Evolutionary conservation across 345 rosid species (phyloP), one percentile per base, ranked within the genome.

Genomic region (Carallia brachiata): DNA sequence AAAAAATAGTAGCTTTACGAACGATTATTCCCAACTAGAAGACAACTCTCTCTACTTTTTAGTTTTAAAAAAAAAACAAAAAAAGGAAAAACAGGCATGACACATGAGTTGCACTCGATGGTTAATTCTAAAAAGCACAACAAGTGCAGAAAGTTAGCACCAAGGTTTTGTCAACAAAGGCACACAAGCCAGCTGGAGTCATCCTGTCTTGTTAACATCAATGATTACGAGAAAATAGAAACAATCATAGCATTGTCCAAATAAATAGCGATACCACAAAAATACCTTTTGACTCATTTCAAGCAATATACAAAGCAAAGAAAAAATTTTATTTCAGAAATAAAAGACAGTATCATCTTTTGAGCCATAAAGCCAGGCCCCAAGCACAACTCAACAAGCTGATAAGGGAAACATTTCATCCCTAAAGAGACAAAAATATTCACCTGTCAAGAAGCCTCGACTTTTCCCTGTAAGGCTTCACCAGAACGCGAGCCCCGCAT

Each of bases 401-500:
- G 64, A 63, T n/a, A 32, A 6, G 37, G 12, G 36, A 4, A 13
- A 6, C 17, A 6, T 1, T 17, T 28, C 2, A 4, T 32, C 19
- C 39, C 23, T 5, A 28, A 6, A 1, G 16, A 12, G 1, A 52
- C 7, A 5, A 30, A 5, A 39, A 31, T 7, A 18, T 50, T 71
- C 75, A 82, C 90, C 94, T 86, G 70, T 91, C 90, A 67, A 79
- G 59, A 16, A 86, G 82, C 72, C 86, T 92, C 19, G 96, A 85
- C 77, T 89, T 96, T 72, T 96, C 99, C 78, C 91, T 76, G 70
- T 96, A 96, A 36, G 97, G 99, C 76, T 92, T 96, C 82, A 96
- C 99, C 12, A 96, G 89, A 61, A 96, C 99, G 44, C 99, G 96
- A 44, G 99, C 88, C n/a, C 84, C 89, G 2, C 96, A 92, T 0